These are phyloP conservation scores for Ogataea chonburiensis DNA, from an alignment of 805 yeast species.

Conservation along the genomic window DNA sequence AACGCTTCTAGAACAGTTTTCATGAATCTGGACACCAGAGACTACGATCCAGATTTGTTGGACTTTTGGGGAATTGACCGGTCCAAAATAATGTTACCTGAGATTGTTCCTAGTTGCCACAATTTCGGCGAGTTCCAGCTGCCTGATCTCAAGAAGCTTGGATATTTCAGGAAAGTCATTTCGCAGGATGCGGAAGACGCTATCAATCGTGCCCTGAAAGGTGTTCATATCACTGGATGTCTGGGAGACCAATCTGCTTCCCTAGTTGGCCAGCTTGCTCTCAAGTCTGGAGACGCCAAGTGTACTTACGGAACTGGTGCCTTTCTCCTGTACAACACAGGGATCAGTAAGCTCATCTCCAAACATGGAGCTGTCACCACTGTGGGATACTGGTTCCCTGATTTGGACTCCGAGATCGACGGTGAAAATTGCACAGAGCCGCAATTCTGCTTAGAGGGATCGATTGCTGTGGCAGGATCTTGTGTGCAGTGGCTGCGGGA, in stretches of 20 bases:
- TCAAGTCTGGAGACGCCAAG: conserved; percentile 81
- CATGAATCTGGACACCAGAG: conserved; percentile 72
- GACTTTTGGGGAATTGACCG: conserved; percentile 79
- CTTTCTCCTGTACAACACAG: conserved; percentile 85
- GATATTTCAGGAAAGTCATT: conserved; percentile 11
- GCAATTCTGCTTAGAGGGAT: conserved; percentile 89
- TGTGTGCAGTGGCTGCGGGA: conserved; percentile 93
- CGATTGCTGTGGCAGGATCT: conserved; percentile 94
- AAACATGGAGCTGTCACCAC: conserved; percentile 86
- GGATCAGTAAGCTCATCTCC: conserved; percentile 65
- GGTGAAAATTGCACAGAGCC: conserved; percentile 49
- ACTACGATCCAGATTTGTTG: conserved; percentile 75
- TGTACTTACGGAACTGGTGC: conserved; percentile 98
- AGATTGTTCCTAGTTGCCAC: conserved; percentile 76
- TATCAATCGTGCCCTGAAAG: conserved; percentile 46
- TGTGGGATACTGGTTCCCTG: conserved; percentile 86
- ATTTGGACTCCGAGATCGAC: conserved; percentile 43
- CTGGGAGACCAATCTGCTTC: conserved; percentile 95
- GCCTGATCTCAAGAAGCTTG: conserved; percentile 45
- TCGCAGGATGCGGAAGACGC: conserved; percentile 46
- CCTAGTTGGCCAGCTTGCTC: conserved; percentile 87
- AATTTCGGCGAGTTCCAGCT: conserved; percentile 69
- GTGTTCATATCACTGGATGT: conserved; percentile 82
- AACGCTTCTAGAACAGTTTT: conserved; percentile 91
- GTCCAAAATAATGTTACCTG: conserved; percentile 63